Evolutionary conservation across 2,329 filamentous ascomycete genomes (phyloP).

Genomic region (Lachnellula cervina): DNA sequence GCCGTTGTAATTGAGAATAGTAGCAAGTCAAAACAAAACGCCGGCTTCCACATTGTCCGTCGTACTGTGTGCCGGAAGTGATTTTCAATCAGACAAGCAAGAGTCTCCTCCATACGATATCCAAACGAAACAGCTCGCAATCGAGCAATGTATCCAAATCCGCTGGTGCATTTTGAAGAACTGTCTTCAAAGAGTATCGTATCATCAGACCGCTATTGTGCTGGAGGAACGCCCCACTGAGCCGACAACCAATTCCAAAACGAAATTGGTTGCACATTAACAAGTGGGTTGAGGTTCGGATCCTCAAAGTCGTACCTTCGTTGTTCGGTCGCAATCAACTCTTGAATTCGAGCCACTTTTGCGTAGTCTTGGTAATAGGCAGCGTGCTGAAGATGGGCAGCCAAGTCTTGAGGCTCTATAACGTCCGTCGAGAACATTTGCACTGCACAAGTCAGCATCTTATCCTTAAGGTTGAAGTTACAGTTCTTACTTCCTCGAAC

Average conservation of each 20-base stretch:
- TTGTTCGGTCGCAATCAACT: conserved; percentile 63
- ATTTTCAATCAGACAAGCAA: not conserved
- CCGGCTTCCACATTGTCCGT: not conserved
- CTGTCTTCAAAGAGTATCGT: not conserved
- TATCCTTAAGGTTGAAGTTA: not conserved
- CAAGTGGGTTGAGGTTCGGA: conserved; percentile 54
- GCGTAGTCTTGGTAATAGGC: conserved; percentile 38
- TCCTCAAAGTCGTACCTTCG: conserved; percentile 61
- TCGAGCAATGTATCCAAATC: not conserved
- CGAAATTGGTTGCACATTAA: conserved; percentile 43
- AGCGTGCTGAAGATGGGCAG: conserved; percentile 16
- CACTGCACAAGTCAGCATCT: conserved; percentile 7
- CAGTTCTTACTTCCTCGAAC: conserved; percentile 44
- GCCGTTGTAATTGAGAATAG: not conserved
- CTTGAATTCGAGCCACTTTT: conserved; percentile 51
- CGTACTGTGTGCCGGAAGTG: not conserved
- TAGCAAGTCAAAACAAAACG: not conserved
- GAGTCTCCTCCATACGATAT: not conserved
- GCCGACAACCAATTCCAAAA: conserved; percentile 52
- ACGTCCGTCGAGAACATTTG: conserved; percentile 17
- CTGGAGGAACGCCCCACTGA: conserved; percentile 37
- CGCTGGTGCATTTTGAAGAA: not conserved
- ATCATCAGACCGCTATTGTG: not conserved
- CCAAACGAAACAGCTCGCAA: not conserved
- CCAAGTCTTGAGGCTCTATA: conserved; percentile 20